A percentile compares a stretch with the other conserved stretches of the same genome.
Conservation (phyloP, 768 basidiomycete species). For the Tulasnella sp. region DNA sequence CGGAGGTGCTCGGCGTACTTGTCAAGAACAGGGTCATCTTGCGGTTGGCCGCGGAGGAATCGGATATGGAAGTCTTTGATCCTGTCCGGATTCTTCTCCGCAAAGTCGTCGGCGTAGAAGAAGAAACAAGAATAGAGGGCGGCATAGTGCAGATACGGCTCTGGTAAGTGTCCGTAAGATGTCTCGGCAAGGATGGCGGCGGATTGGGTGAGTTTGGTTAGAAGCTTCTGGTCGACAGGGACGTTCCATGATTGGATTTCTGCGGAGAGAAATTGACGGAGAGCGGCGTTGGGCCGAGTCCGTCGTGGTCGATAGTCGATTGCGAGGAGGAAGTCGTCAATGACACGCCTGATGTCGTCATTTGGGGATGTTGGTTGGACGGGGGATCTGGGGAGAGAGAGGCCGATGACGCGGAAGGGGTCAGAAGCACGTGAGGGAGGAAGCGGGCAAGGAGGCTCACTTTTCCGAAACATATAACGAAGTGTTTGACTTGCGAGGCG, state of each 20-base stretch:
- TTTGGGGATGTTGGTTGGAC: background rate
- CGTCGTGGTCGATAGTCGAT: background rate
- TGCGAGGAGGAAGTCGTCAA: background rate
- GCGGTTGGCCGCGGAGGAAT: background rate
- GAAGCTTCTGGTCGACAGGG: background rate
- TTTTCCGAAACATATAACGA: background rate
- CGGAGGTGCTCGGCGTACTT: background rate
- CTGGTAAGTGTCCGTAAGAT: background rate
- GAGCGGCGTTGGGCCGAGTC: background rate
- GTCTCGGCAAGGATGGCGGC: background rate
- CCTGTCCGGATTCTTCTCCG: background rate
- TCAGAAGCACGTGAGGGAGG: background rate
- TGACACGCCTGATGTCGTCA: background rate
- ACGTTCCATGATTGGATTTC: background rate
- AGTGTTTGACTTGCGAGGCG: background rate
- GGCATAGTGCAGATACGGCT: background rate
- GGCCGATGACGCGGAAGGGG: background rate
- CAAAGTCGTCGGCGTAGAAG: background rate
- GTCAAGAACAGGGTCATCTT: background rate
- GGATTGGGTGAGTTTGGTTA: background rate
- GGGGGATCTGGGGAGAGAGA: background rate
- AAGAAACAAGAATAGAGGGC: background rate
- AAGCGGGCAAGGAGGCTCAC: background rate
- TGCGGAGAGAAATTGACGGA: background rate
- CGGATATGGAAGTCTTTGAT: background rate